Percentiles rank a stretch among this genome's conserved stretches.
phyloP scores from a whole-genome alignment of 805 yeast species.

The Cyberlindnera nakhonratchasimensis region DNA sequence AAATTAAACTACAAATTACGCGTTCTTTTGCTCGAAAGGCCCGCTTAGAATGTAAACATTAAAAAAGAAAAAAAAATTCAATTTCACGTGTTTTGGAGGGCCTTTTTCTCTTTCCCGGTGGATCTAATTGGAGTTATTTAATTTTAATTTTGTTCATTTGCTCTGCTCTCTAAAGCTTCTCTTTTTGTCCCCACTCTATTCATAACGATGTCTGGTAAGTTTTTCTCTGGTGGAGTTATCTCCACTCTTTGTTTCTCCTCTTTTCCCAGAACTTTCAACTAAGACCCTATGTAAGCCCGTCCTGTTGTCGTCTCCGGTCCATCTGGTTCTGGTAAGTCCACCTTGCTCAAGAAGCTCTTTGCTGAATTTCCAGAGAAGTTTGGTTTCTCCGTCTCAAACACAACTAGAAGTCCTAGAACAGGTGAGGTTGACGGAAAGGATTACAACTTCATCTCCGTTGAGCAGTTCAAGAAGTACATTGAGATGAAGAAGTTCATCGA shows the following conservation, averaged over 20 bases:
- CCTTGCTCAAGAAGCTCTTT: slow-evolving; percentile 82
- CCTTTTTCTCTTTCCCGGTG: no score
- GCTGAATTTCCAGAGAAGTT: slow-evolving; percentile 86
- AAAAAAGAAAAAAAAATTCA: no score
- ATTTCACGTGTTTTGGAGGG: no score
- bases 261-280: no score
- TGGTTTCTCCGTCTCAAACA: slow-evolving; percentile 92
- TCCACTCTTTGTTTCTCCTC: background rate
- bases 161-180: background rate
- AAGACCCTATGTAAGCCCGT: slow-evolving; percentile 43
- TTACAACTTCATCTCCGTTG: slow-evolving; percentile 82
- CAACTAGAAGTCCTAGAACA: slow-evolving; percentile 87
- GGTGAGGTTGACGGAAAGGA: slow-evolving; percentile 91
- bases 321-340: slow-evolving; percentile 93
- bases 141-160: background rate
- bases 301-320: slow-evolving; percentile 98
- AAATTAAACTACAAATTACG: no score
- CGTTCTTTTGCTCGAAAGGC: no score
- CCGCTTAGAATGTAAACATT: no score
- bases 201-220: background rate
- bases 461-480: slow-evolving; percentile 73
- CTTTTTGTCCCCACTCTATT: background rate
- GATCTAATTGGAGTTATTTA: no score
- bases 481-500: slow-evolving; percentile 79
- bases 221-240: background rate